Evolutionary conservation across 2,329 filamentous ascomycete genomes (phyloP).

Genomic region (Amylocarpus encephaloides): DNA sequence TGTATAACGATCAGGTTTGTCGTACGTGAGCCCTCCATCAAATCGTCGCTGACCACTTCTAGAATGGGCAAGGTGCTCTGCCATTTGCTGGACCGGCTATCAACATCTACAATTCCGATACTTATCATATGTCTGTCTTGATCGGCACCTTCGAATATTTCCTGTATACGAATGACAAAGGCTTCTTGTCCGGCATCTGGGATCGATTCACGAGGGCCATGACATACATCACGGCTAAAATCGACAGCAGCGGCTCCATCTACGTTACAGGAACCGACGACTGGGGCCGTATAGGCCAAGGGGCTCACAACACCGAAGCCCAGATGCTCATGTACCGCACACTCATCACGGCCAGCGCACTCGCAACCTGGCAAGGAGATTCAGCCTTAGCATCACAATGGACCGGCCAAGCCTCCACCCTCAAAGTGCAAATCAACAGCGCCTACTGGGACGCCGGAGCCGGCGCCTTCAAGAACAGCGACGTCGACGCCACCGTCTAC

Average conservation of each 20-base stretch:
- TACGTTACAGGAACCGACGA: slow-evolving; percentile 25
- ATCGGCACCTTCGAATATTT: slow-evolving; percentile 54
- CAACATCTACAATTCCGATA: slow-evolving; percentile 36
- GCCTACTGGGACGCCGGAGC: slow-evolving; percentile 19
- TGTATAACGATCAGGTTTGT: slow-evolving; percentile 34
- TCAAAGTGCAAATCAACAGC: slow-evolving; percentile 21
- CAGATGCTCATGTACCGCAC: slow-evolving; percentile 38
- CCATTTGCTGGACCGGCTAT: slow-evolving; percentile 46
- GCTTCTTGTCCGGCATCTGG: slow-evolving; percentile 43
- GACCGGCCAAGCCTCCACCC: slow-evolving; percentile 13
- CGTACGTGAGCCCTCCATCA: background rate
- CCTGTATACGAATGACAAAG: slow-evolving; percentile 46
- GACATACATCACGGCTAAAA: slow-evolving; percentile 37
- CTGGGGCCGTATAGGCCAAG: slow-evolving; percentile 27
- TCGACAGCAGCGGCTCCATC: slow-evolving; percentile 34
- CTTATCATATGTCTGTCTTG: slow-evolving; percentile 53
- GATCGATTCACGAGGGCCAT: slow-evolving; percentile 42
- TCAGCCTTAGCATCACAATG: slow-evolving; percentile 11
- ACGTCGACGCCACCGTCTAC: slow-evolving; percentile 47
- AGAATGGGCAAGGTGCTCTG: slow-evolving; percentile 35
- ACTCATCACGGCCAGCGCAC: slow-evolving; percentile 39
- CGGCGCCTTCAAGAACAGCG: slow-evolving; percentile 29
- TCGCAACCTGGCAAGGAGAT: slow-evolving; percentile 38
- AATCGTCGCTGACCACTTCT: background rate
- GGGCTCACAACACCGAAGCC: slow-evolving; percentile 28